Percentiles rank a stretch among this genome's conserved stretches.
Conservation (phyloP, 2,329 filamentous ascomycete species). For the Clarireedia hainanense region DNA sequence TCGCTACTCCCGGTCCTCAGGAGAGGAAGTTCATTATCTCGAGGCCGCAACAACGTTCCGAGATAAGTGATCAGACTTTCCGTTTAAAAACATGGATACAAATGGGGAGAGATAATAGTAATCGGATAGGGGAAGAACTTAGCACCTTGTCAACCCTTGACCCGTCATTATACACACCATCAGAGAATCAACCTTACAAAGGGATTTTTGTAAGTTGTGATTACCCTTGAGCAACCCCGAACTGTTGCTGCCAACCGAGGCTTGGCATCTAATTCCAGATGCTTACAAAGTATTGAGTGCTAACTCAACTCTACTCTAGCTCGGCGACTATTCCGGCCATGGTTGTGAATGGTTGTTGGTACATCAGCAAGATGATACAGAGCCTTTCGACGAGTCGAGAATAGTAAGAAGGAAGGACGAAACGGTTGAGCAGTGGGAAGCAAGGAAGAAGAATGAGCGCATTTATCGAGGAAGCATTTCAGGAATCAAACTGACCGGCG, state of each 20-base stretch:
- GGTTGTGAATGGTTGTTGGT: slow-evolving; percentile 84
- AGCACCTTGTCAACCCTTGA: slow-evolving; percentile 66
- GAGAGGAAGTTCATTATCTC: not conserved
- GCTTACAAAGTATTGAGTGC: not conserved
- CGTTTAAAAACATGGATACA: slow-evolving; percentile 71
- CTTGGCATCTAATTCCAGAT: not conserved
- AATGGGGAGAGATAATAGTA: slow-evolving; percentile 42
- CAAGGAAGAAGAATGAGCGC: slow-evolving; percentile 37
- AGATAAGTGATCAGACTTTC: slow-evolving; percentile 65
- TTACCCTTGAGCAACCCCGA: not conserved
- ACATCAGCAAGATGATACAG: slow-evolving; percentile 59
- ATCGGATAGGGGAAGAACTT: slow-evolving; percentile 47
- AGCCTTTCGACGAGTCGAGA: slow-evolving; percentile 31
- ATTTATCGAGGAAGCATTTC: slow-evolving; percentile 62
- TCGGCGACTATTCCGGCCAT: slow-evolving; percentile 73
- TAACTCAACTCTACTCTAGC: slow-evolving; percentile 30
- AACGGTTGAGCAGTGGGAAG: slow-evolving; percentile 38
- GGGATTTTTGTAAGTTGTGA: slow-evolving; percentile 66
- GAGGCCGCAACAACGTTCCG: slow-evolving; percentile 42
- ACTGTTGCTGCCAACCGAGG: not conserved
- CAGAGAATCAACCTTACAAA: slow-evolving; percentile 69
- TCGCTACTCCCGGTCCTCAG: slow-evolving; percentile 23
- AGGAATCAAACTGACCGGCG: slow-evolving; percentile 86
- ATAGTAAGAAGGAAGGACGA: slow-evolving; percentile 36
- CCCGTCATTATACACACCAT: slow-evolving; percentile 70